Conservation (phyloP, 495 filamentous ascomycete genomes). For the Oleoguttula mirabilis region DNA sequence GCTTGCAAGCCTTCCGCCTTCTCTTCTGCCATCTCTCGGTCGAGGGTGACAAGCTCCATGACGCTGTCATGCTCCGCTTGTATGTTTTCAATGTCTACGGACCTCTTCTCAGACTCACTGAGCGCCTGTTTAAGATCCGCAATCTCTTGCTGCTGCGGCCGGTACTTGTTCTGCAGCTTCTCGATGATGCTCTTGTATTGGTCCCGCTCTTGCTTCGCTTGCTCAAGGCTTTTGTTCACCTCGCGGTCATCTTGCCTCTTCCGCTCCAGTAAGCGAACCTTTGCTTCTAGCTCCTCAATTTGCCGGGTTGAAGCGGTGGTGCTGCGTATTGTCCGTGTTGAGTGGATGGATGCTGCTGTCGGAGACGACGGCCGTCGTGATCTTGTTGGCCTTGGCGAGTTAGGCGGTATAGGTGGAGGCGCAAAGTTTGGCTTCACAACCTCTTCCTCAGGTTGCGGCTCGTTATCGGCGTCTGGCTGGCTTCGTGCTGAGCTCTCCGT, state of each 20-base stretch:
- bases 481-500: slow-evolving; percentile 1
- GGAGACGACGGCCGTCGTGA: slow-evolving; percentile 18
- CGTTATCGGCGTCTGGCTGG: slow-evolving; percentile 1
- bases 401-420: slow-evolving; percentile 14
- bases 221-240: slow-evolving; percentile 66
- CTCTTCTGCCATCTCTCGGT: slow-evolving; percentile 95
- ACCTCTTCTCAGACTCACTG: slow-evolving; percentile 57
- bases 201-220: slow-evolving; percentile 65
- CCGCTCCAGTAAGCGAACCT: slow-evolving; percentile 28
- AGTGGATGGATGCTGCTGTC: slow-evolving; percentile 28
- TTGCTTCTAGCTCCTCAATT: slow-evolving; percentile 28
- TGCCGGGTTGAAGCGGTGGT: slow-evolving; percentile 40
- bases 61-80: slow-evolving; percentile 73
- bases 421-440: slow-evolving; percentile 13
- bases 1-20: slow-evolving; percentile 65
- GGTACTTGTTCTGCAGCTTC: slow-evolving; percentile 81
- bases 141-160: slow-evolving; percentile 74
- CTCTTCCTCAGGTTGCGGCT: slow-evolving; percentile 6
- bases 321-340: slow-evolving; percentile 17
- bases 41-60: slow-evolving; percentile 77
- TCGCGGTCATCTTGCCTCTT: slow-evolving; percentile 69
- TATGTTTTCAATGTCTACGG: slow-evolving; percentile 56
- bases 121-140: slow-evolving; percentile 60
- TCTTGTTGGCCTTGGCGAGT: slow-evolving; percentile 8
- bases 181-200: slow-evolving; percentile 82